phyloP scores from a whole-genome alignment of 2,329 filamentous ascomycete genomes.

The Fusarium verticillioides region DNA sequence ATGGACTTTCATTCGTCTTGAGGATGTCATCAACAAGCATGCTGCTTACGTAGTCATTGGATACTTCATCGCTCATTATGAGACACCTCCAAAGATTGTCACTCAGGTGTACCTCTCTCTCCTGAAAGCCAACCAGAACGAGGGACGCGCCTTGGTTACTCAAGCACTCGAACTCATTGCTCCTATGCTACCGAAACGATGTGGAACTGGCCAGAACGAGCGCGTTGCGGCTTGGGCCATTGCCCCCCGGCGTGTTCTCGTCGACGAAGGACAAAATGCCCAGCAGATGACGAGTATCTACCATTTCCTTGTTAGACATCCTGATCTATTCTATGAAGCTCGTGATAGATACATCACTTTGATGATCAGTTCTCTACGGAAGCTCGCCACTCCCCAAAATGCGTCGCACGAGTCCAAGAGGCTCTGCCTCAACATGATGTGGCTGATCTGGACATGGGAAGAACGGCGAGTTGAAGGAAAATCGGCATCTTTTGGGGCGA shows the following conservation, averaged over 20 bases:
- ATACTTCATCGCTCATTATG: constrained; percentile 97
- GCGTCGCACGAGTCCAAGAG: constrained; percentile 93
- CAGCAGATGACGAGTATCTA: constrained; percentile 98
- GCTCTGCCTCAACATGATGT: constrained; percentile 89
- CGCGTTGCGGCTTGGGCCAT: constrained; percentile 87
- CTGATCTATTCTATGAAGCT: constrained; percentile 93
- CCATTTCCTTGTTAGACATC: constrained; percentile 93
- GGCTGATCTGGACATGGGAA: constrained; percentile 93
- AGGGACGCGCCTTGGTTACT: constrained; percentile 89
- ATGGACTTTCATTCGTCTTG: constrained; percentile 98
- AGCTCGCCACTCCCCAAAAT: constrained; percentile 85
- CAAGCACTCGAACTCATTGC: constrained; percentile 95
- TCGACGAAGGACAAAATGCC: constrained; percentile 93
- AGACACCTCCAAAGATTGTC: constrained; percentile 95
- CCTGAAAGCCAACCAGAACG: constrained; percentile 92
- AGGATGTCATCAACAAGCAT: constrained; percentile 99
- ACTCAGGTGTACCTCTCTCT: constrained; percentile 94
- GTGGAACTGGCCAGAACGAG: constrained; percentile 74
- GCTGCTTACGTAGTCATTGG: constrained; percentile 96
- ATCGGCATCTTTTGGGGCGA: constrained; percentile 38
- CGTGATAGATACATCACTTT: constrained; percentile 89
- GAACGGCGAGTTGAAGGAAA: constrained; percentile 77
- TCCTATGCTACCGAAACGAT: constrained; percentile 90
- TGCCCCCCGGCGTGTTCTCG: constrained; percentile 87
- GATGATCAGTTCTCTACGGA: constrained; percentile 88